These are phyloP conservation scores for Arthrobotrys iridis DNA, from an alignment of 2,329 filamentous ascomycete genomes.

Conservation along the genomic window DNA sequence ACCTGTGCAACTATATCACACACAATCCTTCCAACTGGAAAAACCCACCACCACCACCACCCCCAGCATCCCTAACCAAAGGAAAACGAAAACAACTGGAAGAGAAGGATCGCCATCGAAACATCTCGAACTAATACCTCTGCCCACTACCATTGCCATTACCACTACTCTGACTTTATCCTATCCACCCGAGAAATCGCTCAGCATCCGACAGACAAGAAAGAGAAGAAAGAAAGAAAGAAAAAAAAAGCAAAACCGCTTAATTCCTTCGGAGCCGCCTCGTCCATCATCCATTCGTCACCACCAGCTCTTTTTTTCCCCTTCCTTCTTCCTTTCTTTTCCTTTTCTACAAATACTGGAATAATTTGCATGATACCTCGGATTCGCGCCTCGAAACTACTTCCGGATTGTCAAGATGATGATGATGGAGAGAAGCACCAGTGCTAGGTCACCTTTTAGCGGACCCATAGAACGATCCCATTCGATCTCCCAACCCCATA, in stretches of 20 bases:
- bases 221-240: too few relatives aligned
- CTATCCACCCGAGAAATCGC: conserved; percentile 7
- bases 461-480: conserved; percentile 47
- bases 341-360: not conserved
- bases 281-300: not conserved
- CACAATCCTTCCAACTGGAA: not conserved
- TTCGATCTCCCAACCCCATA: conserved; percentile 45
- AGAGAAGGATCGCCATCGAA: not conserved
- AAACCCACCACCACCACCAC: not conserved
- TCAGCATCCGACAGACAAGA: not conserved
- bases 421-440: conserved; percentile 55
- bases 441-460: conserved; percentile 53
- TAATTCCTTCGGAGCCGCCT: not conserved
- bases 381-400: conserved; percentile 7
- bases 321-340: not conserved
- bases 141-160: too few relatives aligned
- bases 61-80: not conserved
- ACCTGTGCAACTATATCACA: conserved; percentile 1
- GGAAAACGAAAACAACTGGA: not conserved
- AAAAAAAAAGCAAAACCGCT: conserved; percentile 6
- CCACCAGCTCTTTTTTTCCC: too few relatives aligned
- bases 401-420: conserved; percentile 48
- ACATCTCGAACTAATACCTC: too few relatives aligned
- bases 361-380: conserved; percentile 22
- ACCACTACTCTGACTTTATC: not conserved